Evolutionary conservation across 163 green algal species (phyloP).

Genomic region (Trebouxia gelatinosa): DNA sequence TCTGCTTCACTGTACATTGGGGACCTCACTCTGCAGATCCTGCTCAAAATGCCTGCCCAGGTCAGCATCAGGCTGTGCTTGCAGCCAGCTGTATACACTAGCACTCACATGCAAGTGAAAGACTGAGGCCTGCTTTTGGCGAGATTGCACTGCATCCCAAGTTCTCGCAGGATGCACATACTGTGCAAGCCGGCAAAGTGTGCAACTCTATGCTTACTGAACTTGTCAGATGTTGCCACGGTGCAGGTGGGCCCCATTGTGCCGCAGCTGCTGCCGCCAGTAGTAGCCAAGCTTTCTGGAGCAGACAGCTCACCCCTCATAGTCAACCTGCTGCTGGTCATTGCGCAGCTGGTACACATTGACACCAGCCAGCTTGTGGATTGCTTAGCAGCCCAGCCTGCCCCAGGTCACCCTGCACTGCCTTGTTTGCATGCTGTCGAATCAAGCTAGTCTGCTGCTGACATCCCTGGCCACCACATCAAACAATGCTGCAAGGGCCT

Average conservation of each 20-base stretch:
- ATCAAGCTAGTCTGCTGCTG: no score
- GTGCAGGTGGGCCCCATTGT: conserved; percentile 20
- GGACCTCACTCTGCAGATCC: conserved; percentile 49
- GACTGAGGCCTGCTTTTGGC: no score
- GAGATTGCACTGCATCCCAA: no score
- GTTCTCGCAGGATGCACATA: no score
- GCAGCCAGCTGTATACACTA: not conserved
- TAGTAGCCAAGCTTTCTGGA: conserved; percentile 41
- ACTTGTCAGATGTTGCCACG: no score
- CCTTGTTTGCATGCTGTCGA: no score
- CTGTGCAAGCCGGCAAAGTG: no score
- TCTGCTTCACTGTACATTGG: conserved; percentile 39
- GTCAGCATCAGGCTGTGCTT: not conserved
- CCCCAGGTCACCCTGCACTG: conserved; percentile 25
- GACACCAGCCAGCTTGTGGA: conserved; percentile 52
- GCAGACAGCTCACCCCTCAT: conserved; percentile 48
- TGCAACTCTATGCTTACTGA: no score
- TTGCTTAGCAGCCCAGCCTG: conserved; percentile 43
- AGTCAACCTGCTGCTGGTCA: conserved; percentile 57
- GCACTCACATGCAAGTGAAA: no score
- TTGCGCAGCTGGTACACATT: conserved; percentile 51
- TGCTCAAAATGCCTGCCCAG: conserved; percentile 35
- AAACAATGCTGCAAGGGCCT: no score
- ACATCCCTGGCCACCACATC: no score
- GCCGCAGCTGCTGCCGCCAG: conserved; percentile 33